A percentile compares a stretch with the other conserved stretches of the same genome.
Evolutionary conservation across 1,284 basidiomycete genomes (phyloP).

Genomic region (Hymenochaete sp.): DNA sequence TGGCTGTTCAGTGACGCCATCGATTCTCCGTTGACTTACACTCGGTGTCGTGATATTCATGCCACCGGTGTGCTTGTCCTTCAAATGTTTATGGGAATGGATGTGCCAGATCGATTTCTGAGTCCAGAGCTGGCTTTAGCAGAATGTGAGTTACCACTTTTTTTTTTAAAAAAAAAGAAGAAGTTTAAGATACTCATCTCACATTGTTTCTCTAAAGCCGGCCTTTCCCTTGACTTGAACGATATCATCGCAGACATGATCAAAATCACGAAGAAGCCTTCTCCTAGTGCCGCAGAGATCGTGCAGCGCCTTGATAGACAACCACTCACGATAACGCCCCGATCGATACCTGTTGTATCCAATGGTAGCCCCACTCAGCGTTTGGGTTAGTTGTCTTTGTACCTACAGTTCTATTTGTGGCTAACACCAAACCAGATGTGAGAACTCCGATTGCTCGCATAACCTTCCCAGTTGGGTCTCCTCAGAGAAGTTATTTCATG

Average conservation of each 20-base stretch:
- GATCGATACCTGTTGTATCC: slow-evolving; percentile 4
- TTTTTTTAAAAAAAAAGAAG: neutral
- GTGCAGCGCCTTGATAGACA: slow-evolving; percentile 4
- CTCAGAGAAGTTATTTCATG: slow-evolving; percentile 53
- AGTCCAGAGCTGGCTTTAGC: slow-evolving; percentile 28
- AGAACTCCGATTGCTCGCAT: slow-evolving; percentile 39
- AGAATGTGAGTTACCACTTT: slow-evolving; percentile 19
- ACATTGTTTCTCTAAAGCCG: neutral
- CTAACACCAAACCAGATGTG: slow-evolving; percentile 26
- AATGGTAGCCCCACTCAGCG: slow-evolving; percentile 7
- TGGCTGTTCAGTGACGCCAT: slow-evolving; percentile 64
- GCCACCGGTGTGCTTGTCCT: slow-evolving; percentile 62
- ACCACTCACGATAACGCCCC: neutral
- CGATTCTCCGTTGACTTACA: slow-evolving; percentile 63
- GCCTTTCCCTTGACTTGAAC: slow-evolving; percentile 31
- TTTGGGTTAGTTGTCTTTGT: neutral
- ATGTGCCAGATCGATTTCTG: slow-evolving; percentile 43
- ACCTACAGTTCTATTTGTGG: neutral
- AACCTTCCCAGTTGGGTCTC: slow-evolving; percentile 36
- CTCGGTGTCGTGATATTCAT: slow-evolving; percentile 64
- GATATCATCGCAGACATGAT: slow-evolving; percentile 48
- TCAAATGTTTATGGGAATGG: slow-evolving; percentile 68
- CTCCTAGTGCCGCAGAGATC: slow-evolving; percentile 3
- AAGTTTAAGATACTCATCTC: neutral
- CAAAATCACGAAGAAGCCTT: slow-evolving; percentile 37